Percentiles rank a stretch among this genome's conserved stretches.
Conservation (phyloP, 1,284 basidiomycete genomes). For the Earliella scabrosa region DNA sequence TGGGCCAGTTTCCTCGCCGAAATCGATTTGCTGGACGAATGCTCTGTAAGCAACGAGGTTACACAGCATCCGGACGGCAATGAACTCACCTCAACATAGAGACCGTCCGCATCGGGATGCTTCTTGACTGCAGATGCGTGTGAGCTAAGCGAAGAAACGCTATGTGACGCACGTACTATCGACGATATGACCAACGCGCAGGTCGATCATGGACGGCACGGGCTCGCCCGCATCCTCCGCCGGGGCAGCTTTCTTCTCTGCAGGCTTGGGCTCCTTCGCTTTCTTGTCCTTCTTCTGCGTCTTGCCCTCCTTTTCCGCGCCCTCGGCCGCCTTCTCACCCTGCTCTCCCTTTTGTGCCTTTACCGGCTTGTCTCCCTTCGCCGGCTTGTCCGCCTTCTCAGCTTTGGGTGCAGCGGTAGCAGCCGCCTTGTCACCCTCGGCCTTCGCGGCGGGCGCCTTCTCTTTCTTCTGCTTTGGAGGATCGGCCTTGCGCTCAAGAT, state of each 20-base stretch:
- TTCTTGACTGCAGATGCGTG: constrained; percentile 67
- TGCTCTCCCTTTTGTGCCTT: constrained; percentile 31
- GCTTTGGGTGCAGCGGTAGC: constrained; percentile 24
- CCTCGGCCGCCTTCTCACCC: constrained; percentile 32
- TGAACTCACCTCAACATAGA: constrained; percentile 80
- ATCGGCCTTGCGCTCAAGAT: constrained; percentile 72
- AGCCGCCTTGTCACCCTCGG: constrained; percentile 27
- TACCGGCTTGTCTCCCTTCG: constrained; percentile 23
- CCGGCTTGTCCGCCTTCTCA: constrained; percentile 38
- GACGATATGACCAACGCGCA: constrained; percentile 89
- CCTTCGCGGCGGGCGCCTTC: constrained; percentile 56
- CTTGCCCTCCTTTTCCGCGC: constrained; percentile 34
- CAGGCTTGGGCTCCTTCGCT: constrained; percentile 43
- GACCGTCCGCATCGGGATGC: constrained; percentile 92
- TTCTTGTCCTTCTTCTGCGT: constrained; percentile 53
- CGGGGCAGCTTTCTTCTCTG: constrained; percentile 43
- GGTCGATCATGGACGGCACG: constrained; percentile 91
- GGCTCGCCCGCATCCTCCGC: constrained; percentile 72
- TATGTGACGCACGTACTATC: constrained; percentile 64
- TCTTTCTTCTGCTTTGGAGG: constrained; percentile 78
- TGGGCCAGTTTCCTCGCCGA: constrained; percentile 92
- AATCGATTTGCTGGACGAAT: constrained; percentile 80
- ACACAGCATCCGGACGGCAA: constrained; percentile 1
- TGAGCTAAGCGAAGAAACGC: background rate
- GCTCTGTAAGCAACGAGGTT: too few species aligned